A percentile compares a stretch with the other conserved stretches of the same genome.
Conservation (phyloP, 75 land plant species). For the Isoetes taiwanensis region DNA sequence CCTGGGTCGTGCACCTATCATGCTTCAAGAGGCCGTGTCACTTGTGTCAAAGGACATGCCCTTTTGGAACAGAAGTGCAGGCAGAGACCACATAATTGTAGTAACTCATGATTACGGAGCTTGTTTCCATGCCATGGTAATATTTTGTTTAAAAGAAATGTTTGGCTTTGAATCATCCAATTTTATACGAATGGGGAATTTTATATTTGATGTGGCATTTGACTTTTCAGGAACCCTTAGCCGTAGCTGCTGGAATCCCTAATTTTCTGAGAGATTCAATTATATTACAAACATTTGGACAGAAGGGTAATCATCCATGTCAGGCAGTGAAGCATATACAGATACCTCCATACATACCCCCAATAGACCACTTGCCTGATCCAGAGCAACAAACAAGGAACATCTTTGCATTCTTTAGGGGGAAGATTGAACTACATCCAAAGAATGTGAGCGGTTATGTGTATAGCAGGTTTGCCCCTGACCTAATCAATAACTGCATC, state of each 20-base stretch:
- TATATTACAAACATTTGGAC: slow-evolving; percentile 75
- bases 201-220: neutral
- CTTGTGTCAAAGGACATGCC: slow-evolving; percentile 42
- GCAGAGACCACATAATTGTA: slow-evolving; percentile 77
- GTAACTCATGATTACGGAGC: slow-evolving; percentile 89
- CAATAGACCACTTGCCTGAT: slow-evolving; percentile 20
- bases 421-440: slow-evolving; percentile 91
- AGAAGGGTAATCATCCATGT: slow-evolving; percentile 51
- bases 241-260: slow-evolving; percentile 63
- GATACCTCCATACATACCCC: slow-evolving; percentile 79
- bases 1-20: slow-evolving; percentile 48
- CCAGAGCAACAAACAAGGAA: slow-evolving; percentile 38
- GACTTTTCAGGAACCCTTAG: slow-evolving; percentile 46
- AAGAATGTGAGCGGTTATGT: slow-evolving; percentile 74
- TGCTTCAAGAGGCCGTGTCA: slow-evolving; percentile 44
- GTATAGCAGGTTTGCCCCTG: slow-evolving; percentile 62
- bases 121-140: slow-evolving; percentile 87
- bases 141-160: neutral
- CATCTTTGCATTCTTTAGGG: slow-evolving; percentile 68
- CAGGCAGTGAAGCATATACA: slow-evolving; percentile 59
- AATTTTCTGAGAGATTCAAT: slow-evolving; percentile 59
- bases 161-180: neutral
- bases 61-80: slow-evolving; percentile 72
- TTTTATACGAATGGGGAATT: neutral
- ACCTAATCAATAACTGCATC: neutral